Conservation (phyloP, 306 rosid genomes). For the Begonia loranthoides region DNA sequence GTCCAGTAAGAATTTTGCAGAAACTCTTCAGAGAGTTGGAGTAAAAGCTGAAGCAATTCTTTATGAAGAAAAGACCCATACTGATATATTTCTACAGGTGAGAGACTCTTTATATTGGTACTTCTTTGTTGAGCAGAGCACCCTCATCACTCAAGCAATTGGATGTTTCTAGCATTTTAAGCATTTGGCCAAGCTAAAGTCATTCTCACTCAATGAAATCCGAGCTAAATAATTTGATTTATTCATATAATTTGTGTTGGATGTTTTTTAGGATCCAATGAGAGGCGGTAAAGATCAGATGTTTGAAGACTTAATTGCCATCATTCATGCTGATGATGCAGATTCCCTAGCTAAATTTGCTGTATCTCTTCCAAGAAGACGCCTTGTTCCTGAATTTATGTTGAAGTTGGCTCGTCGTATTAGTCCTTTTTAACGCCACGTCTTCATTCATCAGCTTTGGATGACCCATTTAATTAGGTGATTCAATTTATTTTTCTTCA, state of each 20-base stretch:
- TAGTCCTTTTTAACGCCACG: constrained; percentile 58
- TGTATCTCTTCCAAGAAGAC: constrained; percentile 60
- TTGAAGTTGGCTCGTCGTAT: constrained; percentile 62
- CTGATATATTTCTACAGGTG: constrained; percentile 94
- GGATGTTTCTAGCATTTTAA: too few species aligned
- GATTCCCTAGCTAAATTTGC: constrained; percentile 60
- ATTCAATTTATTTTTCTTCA: background rate
- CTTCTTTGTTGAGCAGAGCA: too few species aligned
- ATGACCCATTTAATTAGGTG: too few species aligned
- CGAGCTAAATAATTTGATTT: too few species aligned
- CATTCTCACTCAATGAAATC: too few species aligned
- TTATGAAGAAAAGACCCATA: constrained; percentile 79
- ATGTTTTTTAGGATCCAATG: constrained; percentile 71
- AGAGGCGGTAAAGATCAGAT: constrained; percentile 71
- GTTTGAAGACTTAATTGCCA: constrained; percentile 62
- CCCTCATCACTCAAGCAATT: too few species aligned
- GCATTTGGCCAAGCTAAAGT: too few species aligned
- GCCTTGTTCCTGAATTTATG: constrained; percentile 87
- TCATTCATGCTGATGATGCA: constrained; percentile 51
- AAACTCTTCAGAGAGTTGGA: constrained; percentile 60
- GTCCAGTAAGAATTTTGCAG: constrained; percentile 54
- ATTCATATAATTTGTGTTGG: too few species aligned
- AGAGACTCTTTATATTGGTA: background rate
- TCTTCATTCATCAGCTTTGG: background rate
- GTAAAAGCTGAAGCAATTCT: constrained; percentile 55